These are phyloP conservation scores for Cordyceps farinosa DNA, from an alignment of 2,329 filamentous ascomycete genomes.

Conservation along the genomic window DNA sequence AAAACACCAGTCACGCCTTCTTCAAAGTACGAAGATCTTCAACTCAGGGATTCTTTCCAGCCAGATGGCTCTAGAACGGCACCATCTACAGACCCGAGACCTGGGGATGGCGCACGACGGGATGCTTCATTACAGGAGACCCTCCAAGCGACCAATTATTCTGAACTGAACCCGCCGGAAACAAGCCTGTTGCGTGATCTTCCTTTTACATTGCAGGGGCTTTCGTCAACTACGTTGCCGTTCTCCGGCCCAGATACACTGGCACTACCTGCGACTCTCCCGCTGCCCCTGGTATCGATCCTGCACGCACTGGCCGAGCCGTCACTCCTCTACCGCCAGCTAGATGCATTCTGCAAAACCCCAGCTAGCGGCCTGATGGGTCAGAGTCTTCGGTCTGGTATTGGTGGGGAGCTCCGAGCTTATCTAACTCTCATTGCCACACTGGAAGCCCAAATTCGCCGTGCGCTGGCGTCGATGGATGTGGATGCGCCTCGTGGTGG, in stretches of 20 bases:
- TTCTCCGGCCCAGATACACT: constrained; percentile 69
- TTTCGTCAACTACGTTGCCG: constrained; percentile 79
- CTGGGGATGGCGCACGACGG: constrained; percentile 35
- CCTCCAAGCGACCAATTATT: constrained; percentile 54
- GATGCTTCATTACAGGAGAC: constrained; percentile 57
- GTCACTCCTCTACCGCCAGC: constrained; percentile 79
- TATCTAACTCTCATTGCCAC: constrained; percentile 91
- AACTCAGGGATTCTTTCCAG: constrained; percentile 52
- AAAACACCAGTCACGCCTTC: constrained; percentile 28
- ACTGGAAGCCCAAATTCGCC: constrained; percentile 84
- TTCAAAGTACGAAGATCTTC: constrained; percentile 44
- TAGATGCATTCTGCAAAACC: constrained; percentile 78
- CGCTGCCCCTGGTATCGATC: constrained; percentile 79
- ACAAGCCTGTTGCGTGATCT: constrained; percentile 70
- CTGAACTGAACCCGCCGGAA: constrained; percentile 60
- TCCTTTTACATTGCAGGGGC: constrained; percentile 87
- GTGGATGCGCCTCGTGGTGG: constrained; percentile 63
- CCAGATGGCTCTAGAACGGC: constrained; percentile 47
- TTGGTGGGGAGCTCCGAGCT: constrained; percentile 78
- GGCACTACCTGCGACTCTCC: constrained; percentile 73
- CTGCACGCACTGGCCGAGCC: constrained; percentile 89
- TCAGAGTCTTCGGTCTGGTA: constrained; percentile 85
- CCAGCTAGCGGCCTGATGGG: constrained; percentile 80
- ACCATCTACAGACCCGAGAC: constrained; percentile 38
- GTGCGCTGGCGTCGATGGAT: constrained; percentile 72